phyloP scores from a whole-genome alignment of 208 protist species.

The Leishmania major region DNA sequence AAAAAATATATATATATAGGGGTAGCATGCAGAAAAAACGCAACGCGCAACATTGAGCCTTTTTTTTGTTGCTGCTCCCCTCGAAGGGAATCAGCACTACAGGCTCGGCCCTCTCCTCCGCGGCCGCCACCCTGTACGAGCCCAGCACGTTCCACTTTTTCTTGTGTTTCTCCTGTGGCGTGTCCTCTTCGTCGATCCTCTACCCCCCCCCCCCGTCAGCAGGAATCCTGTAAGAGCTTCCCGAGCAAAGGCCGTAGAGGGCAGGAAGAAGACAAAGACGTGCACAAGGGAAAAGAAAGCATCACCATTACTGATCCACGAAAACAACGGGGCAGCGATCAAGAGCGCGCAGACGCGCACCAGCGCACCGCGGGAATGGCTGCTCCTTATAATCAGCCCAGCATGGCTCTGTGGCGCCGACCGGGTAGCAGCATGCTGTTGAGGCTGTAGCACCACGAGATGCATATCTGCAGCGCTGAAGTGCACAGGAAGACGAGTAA shows the following conservation, averaged over 20 bases:
- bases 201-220: conserved; percentile 12
- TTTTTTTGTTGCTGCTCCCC: too few relatives aligned
- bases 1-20: not conserved
- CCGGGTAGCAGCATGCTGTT: conserved; percentile 58
- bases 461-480: conserved; percentile 40
- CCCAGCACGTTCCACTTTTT: not conserved
- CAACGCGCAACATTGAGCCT: too few relatives aligned
- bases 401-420: conserved; percentile 40
- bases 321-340: conserved; percentile 45
- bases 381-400: conserved; percentile 67
- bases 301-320: conserved; percentile 50
- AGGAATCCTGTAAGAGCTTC: conserved; percentile 37
- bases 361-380: conserved; percentile 53
- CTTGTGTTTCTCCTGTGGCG: too few relatives aligned
- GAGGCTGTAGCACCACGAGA: conserved; percentile 63
- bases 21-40: too few relatives aligned
- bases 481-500: conserved; percentile 31
- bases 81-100: too few relatives aligned
- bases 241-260: conserved; percentile 26
- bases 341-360: conserved; percentile 49
- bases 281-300: conserved; percentile 55
- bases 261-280: conserved; percentile 55
- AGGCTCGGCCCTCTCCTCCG: not conserved
- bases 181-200: conserved; percentile 3
- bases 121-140: not conserved